Evolutionary conservation across 2,329 filamentous ascomycete genomes (phyloP).

Genomic region (Pseudocercospora crystallina): DNA sequence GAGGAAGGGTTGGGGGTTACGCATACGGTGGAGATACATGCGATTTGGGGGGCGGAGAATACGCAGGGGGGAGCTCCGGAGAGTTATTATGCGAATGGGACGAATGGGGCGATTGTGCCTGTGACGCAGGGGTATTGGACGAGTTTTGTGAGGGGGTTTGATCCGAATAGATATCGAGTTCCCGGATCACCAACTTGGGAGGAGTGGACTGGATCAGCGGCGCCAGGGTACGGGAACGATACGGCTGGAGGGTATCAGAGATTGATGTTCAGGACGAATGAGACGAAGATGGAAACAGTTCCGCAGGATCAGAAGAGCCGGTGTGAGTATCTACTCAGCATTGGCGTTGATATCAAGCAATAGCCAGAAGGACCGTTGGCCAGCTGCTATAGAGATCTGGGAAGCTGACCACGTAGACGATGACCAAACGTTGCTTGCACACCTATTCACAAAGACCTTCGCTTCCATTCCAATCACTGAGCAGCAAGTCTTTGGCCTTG

Average conservation of each 20-base stretch:
- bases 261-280: constrained; percentile 41
- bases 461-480: too few relatives aligned
- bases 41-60: constrained; percentile 66
- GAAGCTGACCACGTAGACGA: too few relatives aligned
- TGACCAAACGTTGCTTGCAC: too few relatives aligned
- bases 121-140: constrained; percentile 71
- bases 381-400: too few relatives aligned
- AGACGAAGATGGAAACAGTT: constrained; percentile 42
- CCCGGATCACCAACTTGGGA: constrained; percentile 54
- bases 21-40: constrained; percentile 66
- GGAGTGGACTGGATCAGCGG: constrained; percentile 36
- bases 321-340: constrained; percentile 52
- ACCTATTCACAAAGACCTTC: too few relatives aligned
- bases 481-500: too few relatives aligned
- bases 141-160: constrained; percentile 65
- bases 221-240: constrained; percentile 9
- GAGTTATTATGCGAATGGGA: constrained; percentile 54
- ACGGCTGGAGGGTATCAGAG: constrained; percentile 26
- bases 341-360: constrained; percentile 51
- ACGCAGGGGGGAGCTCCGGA: constrained; percentile 49
- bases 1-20: constrained; percentile 56
- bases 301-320: constrained; percentile 39
- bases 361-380: constrained; percentile 33
- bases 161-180: constrained; percentile 62
- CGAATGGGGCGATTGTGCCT: constrained; percentile 59